phyloP scores from a whole-genome alignment of 192 early-diverging fungal genomes.

The Jimgerdemannia flammicorona region DNA sequence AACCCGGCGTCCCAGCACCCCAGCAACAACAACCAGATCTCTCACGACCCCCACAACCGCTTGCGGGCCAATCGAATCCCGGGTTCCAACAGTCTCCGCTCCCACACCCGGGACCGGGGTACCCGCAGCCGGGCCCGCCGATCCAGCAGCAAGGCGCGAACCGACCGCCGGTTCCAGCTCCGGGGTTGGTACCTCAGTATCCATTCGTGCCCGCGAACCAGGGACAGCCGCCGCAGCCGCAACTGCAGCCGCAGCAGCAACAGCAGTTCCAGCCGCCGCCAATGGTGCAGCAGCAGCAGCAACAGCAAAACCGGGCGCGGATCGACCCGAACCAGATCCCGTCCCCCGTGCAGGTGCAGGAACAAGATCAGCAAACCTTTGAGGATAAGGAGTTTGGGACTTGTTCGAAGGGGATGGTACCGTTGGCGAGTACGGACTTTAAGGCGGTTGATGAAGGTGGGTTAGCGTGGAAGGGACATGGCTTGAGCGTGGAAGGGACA shows the following conservation, averaged over 20 bases:
- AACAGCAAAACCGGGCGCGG: slow-evolving; percentile 43
- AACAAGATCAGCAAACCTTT: slow-evolving; percentile 73
- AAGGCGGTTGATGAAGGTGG: slow-evolving; percentile 83
- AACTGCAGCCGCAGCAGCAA: not conserved
- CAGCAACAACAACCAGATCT: not conserved
- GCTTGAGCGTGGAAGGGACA: not conserved
- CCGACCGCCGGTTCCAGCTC: not conserved
- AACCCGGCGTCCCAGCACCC: not conserved
- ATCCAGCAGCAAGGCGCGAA: not conserved
- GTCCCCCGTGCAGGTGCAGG: slow-evolving; percentile 80
- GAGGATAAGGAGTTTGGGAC: slow-evolving; percentile 70
- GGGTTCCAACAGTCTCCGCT: not conserved
- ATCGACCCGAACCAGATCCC: slow-evolving; percentile 98
- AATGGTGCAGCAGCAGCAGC: slow-evolving; percentile 30
- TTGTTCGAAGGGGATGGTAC: slow-evolving; percentile 60
- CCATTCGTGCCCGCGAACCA: no score
- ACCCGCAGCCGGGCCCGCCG: not conserved
- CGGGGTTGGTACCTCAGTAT: no score
- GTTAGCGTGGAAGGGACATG: not conserved
- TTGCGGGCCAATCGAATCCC: not conserved
- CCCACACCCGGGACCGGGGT: not conserved
- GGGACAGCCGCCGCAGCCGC: no score
- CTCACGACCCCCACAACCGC: not conserved
- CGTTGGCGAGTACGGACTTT: slow-evolving; percentile 79
- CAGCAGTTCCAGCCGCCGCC: slow-evolving; percentile 18